These are phyloP conservation scores for Jimgerdemannia lactiflua DNA, from an alignment of 192 early-diverging fungal genomes.

Conservation along the genomic window DNA sequence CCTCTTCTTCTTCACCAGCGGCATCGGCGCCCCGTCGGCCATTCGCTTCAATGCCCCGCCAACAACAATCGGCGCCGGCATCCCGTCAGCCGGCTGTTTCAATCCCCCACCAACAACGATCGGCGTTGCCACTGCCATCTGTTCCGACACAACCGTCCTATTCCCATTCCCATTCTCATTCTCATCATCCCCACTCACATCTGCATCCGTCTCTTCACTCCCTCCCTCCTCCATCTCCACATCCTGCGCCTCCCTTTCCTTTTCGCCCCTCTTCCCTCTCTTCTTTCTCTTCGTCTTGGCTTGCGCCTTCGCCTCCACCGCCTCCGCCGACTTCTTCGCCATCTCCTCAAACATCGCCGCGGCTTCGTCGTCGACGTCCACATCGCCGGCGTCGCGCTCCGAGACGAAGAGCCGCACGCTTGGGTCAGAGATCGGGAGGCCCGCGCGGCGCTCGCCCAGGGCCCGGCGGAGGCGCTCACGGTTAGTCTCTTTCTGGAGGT, in stretches of 20 bases:
- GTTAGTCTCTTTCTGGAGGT: constrained; percentile 52
- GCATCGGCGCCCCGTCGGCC: constrained; percentile 34
- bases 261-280: background rate
- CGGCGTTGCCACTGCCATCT: background rate
- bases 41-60: constrained; percentile 46
- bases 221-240: background rate
- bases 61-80: constrained; percentile 14
- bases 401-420: constrained; percentile 52
- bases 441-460: constrained; percentile 61
- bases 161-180: constrained; percentile 14
- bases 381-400: constrained; percentile 43
- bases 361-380: constrained; percentile 17
- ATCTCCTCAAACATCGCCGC: constrained; percentile 21
- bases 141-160: background rate
- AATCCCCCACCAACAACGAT: too few species aligned
- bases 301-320: background rate
- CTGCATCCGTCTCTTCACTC: background rate
- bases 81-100: too few species aligned
- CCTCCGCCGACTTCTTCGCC: constrained; percentile 15
- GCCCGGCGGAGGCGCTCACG: constrained; percentile 66
- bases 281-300: constrained; percentile 3
- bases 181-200: constrained; percentile 2
- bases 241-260: background rate
- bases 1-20: constrained; percentile 41
- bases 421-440: constrained; percentile 55